Base-by-base conservation (phyloP, 2,329 filamentous ascomycete species). In the Coniella vitis region DNA sequence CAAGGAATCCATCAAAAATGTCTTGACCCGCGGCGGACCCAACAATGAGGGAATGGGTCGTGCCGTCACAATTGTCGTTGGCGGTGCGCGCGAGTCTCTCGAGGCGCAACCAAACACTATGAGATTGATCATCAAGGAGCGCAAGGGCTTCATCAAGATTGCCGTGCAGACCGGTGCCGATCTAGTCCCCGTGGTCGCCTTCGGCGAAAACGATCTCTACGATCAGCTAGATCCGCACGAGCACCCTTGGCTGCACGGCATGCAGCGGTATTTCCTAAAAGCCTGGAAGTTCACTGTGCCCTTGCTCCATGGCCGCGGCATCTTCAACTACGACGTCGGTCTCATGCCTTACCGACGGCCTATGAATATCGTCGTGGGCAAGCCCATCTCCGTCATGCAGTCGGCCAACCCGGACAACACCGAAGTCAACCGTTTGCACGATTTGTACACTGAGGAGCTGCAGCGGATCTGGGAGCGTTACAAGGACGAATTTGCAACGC, bases 291-390 rank as follows among this genome's bases (percentile, higher is more conserved):
- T 96, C 60, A 97, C 93, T 0, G 76, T 97, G 10, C 90, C 93
- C 1, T 77, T 95, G 22, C 86, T 96, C 60, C 90, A 95, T 64
- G 91, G 90, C 3, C 73, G 90, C 21, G 91, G 91, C 12, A 84
- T 97, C 36, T 95, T 97, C 70, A 98, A 98, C 66, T 97, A 98
- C 63, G 93, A 98, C 64, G 88, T 96, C 13, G 93, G 93, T 4
- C 71, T 97, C 59, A 90, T 97, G 87, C 93, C 93, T 0, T 97
- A 96, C 65, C 82, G 93, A 12, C 76, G 84, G 44, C 84, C 89
- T 10, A 72, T 98, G 51, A 93, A 97, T 62, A 81, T 96, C 41
- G 90, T 98, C 12, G 87, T 95, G 13, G 91, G 91, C 3, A 76
- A 79, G 45, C 90, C 91, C 0, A 89, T 96, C 53, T 72, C 74